Conservation (phyloP, 352 stramenopile genomes). For the Phytophthora citrophthora region DNA sequence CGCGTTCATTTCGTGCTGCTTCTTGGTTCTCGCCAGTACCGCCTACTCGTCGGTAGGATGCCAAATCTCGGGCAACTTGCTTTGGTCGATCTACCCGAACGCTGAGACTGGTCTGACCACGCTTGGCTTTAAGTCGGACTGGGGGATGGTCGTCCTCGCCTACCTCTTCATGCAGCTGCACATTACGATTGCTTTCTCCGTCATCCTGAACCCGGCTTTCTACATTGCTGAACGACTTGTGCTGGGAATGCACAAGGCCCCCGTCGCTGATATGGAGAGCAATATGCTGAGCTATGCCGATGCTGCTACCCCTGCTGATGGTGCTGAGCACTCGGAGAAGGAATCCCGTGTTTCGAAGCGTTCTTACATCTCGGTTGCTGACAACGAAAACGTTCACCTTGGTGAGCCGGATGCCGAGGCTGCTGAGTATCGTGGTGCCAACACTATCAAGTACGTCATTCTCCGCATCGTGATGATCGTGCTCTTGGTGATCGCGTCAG, state of each 20-base stretch:
- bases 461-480: slow-evolving; percentile 45
- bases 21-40: slow-evolving; percentile 48
- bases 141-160: slow-evolving; percentile 49
- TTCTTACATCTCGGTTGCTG: slow-evolving; percentile 47
- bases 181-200: slow-evolving; percentile 59
- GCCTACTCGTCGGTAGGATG: slow-evolving; percentile 52
- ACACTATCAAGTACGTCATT: slow-evolving; percentile 46
- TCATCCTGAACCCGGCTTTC: slow-evolving; percentile 58
- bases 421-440: slow-evolving; percentile 42
- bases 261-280: slow-evolving; percentile 34
- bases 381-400: slow-evolving; percentile 39
- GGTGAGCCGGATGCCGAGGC: slow-evolving; percentile 20
- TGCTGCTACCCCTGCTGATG: slow-evolving; percentile 14
- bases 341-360: slow-evolving; percentile 38
- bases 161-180: slow-evolving; percentile 69
- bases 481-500: slow-evolving; percentile 40
- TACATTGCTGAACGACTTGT: slow-evolving; percentile 57
- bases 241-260: slow-evolving; percentile 53
- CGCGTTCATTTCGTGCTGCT: slow-evolving; percentile 42
- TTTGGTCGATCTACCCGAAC: slow-evolving; percentile 58
- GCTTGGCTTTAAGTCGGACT: slow-evolving; percentile 45
- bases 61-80: slow-evolving; percentile 61
- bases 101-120: slow-evolving; percentile 26
- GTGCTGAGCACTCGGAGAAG: slow-evolving; percentile 19
- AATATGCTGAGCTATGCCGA: slow-evolving; percentile 29